Base-by-base conservation (phyloP, 768 basidiomycete genomes). In the Heimioporus sp. region DNA sequence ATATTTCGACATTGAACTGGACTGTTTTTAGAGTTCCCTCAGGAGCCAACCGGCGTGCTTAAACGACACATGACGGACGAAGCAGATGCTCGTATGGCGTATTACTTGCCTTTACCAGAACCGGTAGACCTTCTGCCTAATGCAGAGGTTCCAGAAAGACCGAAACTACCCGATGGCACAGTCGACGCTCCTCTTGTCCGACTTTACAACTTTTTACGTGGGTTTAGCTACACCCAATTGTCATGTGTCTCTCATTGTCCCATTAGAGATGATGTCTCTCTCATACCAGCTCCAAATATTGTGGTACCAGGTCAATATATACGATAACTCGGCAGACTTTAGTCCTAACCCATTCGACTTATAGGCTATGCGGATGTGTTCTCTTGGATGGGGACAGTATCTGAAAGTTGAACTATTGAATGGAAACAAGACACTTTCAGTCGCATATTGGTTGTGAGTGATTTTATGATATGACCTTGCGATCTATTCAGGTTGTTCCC, bases 231-330 rank as follows among this genome's bases (percentile, higher is more conserved):
- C 16, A 24, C 12, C 1, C 24, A 20, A 20, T 19, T 13, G 32
- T 8, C 13, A 44, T 6, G 6, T 15, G 21, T 38, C 17, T 19
- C 47, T 58, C 20, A 59, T 10, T 16, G 10, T 43, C 9, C 3
- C 5, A 9, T 55, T 55, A 95, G 92, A 94, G 65, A 87, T 91
- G 76, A 90, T 94, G 82, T 90, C 92, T 1, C 69, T 97, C 52
- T 87, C 90, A 2, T 97, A 97, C 69, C 94, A 96, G 62, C 77
- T 98, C 15, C 95, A 94, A 68, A 88, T 93, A 55, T 68, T 98
- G 43, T 85, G 84, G 79, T 88, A 85, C 61, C 91, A 93, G 65
- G 79, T 76, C 47, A n/a, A 66, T 51, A n/a, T 45, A 31, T 43
- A 8, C 7, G 24, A 6, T 17, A 35, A 37, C 7, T 37, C 12